Percentiles rank a stretch among this genome's conserved stretches.
phyloP scores from a whole-genome alignment of 306 rosid genomes.

The Quercus dentata region DNA sequence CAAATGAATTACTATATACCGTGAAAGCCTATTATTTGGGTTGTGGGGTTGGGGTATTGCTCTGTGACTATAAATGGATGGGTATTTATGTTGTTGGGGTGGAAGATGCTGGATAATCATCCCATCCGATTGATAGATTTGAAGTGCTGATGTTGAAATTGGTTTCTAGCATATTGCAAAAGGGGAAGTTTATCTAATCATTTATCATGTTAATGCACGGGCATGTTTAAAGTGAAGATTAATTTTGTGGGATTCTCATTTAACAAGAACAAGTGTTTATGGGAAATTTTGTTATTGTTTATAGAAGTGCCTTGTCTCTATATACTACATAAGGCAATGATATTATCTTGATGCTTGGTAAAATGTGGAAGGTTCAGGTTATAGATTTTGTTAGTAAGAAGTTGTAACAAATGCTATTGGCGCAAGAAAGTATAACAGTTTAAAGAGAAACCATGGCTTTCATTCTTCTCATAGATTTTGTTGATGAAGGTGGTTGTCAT shows the following conservation, averaged over 20 bases:
- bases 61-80: background rate
- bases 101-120: background rate
- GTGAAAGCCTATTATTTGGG: background rate
- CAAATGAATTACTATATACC: background rate
- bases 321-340: background rate
- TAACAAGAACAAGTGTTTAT: background rate
- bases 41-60: background rate
- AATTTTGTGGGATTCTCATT: background rate
- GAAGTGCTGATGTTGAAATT: background rate
- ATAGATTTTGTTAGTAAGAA: background rate
- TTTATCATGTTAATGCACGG: no score
- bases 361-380: no score
- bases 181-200: background rate
- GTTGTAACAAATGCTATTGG: background rate
- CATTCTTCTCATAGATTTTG: background rate
- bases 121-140: background rate
- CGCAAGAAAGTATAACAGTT: background rate
- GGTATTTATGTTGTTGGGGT: background rate
- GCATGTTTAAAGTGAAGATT: background rate
- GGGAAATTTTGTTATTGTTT: background rate
- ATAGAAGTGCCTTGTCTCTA: background rate
- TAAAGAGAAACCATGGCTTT: background rate
- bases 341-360: no score
- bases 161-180: background rate
- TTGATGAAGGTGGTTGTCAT: background rate